Conservation (phyloP, 2,329 filamentous ascomycete species). For the Simplicillium sp. region DNA sequence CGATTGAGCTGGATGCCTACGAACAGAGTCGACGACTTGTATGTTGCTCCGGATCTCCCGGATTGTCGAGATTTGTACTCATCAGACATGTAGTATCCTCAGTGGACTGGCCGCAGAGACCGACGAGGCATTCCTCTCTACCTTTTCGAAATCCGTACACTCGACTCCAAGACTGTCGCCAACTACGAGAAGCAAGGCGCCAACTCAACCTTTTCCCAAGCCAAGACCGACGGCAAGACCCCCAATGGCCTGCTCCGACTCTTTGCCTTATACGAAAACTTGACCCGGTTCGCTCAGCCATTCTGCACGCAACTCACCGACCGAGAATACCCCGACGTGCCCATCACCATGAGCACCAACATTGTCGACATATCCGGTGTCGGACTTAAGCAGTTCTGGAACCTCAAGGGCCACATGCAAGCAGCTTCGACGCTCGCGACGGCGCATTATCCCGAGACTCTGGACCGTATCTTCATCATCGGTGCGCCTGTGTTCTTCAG, state of each 20-base stretch:
- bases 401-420: slow-evolving; percentile 87
- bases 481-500: slow-evolving; percentile 86
- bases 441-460: slow-evolving; percentile 87
- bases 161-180: slow-evolving; percentile 72
- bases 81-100: slow-evolving; percentile 58
- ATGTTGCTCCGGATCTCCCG: slow-evolving; percentile 16
- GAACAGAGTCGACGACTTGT: slow-evolving; percentile 71
- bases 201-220: slow-evolving; percentile 47
- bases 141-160: slow-evolving; percentile 74
- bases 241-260: slow-evolving; percentile 71
- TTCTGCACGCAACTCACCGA: slow-evolving; percentile 68
- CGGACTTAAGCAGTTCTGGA: slow-evolving; percentile 90
- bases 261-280: slow-evolving; percentile 88
- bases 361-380: slow-evolving; percentile 91
- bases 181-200: slow-evolving; percentile 62
- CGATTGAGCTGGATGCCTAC: slow-evolving; percentile 77
- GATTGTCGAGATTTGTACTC: neutral
- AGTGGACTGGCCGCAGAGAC: slow-evolving; percentile 90
- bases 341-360: slow-evolving; percentile 85
- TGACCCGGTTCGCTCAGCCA: slow-evolving; percentile 79
- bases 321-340: slow-evolving; percentile 65
- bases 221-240: slow-evolving; percentile 55
- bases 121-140: slow-evolving; percentile 87
- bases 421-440: slow-evolving; percentile 80
- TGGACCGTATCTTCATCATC: slow-evolving; percentile 62